A percentile compares a stretch with the other conserved stretches of the same genome.
Conservation (phyloP, 192 early-diverging fungal genomes). For the Borealophlyctis nickersoniae region DNA sequence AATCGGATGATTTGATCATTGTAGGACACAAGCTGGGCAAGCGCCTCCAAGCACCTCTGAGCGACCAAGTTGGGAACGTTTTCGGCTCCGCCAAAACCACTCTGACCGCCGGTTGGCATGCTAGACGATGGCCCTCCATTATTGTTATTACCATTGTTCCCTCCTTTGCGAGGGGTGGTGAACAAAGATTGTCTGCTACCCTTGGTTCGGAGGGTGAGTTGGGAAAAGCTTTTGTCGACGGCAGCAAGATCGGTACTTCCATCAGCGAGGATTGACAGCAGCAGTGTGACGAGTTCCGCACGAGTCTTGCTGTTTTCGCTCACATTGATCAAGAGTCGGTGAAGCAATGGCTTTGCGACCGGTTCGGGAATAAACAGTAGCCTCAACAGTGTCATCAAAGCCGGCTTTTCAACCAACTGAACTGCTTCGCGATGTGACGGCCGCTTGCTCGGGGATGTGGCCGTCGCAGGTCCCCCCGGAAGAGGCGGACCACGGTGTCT, state of each 20-base stretch:
- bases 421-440: constrained; percentile 63
- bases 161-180: not conserved
- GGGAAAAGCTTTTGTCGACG: constrained; percentile 74
- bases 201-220: constrained; percentile 64
- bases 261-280: constrained; percentile 82
- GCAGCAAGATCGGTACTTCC: constrained; percentile 71
- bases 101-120: constrained; percentile 17
- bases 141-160: not conserved
- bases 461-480: constrained; percentile 1
- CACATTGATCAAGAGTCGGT: constrained; percentile 71
- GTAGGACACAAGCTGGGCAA: constrained; percentile 73
- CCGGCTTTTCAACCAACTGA: constrained; percentile 78
- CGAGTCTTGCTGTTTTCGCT: constrained; percentile 88
- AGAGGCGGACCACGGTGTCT: too few relatives aligned
- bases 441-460: constrained; percentile 24
- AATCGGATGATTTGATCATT: constrained; percentile 77
- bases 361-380: constrained; percentile 87
- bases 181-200: constrained; percentile 24
- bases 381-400: constrained; percentile 77
- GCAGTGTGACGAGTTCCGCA: constrained; percentile 76
- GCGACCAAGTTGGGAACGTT: constrained; percentile 85
- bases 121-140: constrained; percentile 6
- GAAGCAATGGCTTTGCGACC: constrained; percentile 58
- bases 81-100: constrained; percentile 35
- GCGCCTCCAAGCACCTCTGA: constrained; percentile 81